Percentiles rank a stretch among this genome's conserved stretches.
phyloP scores from a whole-genome alignment of 352 stramenopile species.

The Phytophthora foliorum region DNA sequence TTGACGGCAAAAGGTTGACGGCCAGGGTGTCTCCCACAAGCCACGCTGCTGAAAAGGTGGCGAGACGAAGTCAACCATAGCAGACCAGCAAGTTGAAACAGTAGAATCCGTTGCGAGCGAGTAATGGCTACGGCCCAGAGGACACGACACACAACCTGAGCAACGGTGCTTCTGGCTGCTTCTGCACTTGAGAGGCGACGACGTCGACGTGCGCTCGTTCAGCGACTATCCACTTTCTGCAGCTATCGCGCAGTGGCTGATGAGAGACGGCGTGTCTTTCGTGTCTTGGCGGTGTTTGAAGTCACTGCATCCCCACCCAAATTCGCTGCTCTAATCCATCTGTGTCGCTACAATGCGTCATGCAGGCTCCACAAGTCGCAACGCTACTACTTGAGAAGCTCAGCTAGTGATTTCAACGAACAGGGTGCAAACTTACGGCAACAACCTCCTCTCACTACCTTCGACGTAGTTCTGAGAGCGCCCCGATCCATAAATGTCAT shows the following conservation, averaged over 20 bases:
- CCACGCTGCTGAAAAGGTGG: not conserved
- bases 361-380: too few relatives aligned
- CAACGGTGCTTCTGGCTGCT: not conserved
- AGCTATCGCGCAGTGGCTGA: not conserved
- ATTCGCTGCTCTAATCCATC: conserved; percentile 1
- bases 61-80: not conserved
- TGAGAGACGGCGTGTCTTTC: too few relatives aligned
- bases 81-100: not conserved
- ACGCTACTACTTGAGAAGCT: too few relatives aligned
- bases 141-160: not conserved
- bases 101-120: not conserved
- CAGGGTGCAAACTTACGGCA: too few relatives aligned
- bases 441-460: too few relatives aligned
- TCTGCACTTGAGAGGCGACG: conserved; percentile 9
- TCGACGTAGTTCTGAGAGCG: too few relatives aligned
- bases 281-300: not conserved
- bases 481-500: too few relatives aligned
- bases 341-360: not conserved
- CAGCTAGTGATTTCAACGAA: not conserved
- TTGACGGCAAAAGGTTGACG: not conserved
- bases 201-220: not conserved
- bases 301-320: not conserved
- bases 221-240: conserved; percentile 8
- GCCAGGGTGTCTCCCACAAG: not conserved
- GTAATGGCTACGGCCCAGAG: conserved; percentile 6